phyloP scores from a whole-genome alignment of 169 alveolate species.

The Neospora caninum region DNA sequence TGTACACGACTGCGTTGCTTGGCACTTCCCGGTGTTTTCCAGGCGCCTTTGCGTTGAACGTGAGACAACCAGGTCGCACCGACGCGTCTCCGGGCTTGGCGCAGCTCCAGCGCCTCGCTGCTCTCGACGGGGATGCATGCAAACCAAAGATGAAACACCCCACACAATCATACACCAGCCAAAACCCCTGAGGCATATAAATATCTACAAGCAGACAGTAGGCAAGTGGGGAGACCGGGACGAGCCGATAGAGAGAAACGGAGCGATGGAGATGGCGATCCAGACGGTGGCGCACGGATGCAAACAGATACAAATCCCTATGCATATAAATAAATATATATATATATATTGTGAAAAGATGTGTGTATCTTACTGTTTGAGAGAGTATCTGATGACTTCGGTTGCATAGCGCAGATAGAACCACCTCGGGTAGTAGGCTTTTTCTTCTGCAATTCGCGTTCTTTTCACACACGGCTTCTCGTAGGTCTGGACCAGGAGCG shows the following conservation, averaged over 20 bases:
- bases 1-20: neutral
- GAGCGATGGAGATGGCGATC: neutral
- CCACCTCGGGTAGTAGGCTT: conserved; percentile 37
- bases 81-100: no score
- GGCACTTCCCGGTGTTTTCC: neutral
- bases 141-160: no score
- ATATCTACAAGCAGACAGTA: neutral
- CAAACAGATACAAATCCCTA: neutral
- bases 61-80: no score
- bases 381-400: conserved; percentile 30
- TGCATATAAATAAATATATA: neutral
- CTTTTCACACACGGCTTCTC: conserved; percentile 33
- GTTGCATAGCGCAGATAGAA: conserved; percentile 31
- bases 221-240: neutral
- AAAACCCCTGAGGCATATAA: no score
- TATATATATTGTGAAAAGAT: neutral
- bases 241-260: neutral
- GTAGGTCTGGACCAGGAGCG: conserved; percentile 36
- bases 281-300: neutral
- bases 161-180: no score
- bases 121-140: no score
- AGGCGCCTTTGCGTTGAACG: no score
- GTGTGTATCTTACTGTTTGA: neutral
- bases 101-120: no score
- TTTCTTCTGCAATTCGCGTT: conserved; percentile 24